These are phyloP conservation scores for Xerocomus spinulosus DNA, from an alignment of 768 basidiomycete species.

Conservation along the genomic window DNA sequence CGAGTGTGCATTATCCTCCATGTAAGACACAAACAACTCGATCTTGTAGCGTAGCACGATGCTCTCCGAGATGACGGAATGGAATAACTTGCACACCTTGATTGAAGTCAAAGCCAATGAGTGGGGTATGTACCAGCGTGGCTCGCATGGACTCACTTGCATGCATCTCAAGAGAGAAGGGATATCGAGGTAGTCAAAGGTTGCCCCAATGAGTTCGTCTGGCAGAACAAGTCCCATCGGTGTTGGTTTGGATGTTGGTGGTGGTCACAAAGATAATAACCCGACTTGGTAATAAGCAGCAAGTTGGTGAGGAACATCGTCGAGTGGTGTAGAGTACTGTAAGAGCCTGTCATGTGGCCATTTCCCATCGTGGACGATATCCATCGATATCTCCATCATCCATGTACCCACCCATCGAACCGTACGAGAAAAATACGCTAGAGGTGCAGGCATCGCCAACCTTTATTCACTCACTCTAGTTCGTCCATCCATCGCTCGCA, in stretches of 20 bases:
- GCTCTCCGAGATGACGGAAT: slow-evolving; percentile 23
- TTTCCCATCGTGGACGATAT: slow-evolving; percentile 11
- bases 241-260: background rate
- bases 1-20: slow-evolving; percentile 21
- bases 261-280: too few relatives aligned
- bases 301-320: too few relatives aligned
- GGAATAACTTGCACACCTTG: slow-evolving; percentile 32
- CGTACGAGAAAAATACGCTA: slow-evolving; percentile 59
- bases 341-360: too few relatives aligned
- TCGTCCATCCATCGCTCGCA: slow-evolving; percentile 20
- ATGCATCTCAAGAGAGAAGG: slow-evolving; percentile 25
- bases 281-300: too few relatives aligned
- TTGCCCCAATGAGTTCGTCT: slow-evolving; percentile 25
- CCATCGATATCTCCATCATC: slow-evolving; percentile 17
- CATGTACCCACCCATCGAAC: slow-evolving; percentile 69
- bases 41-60: slow-evolving; percentile 28
- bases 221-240: slow-evolving; percentile 24
- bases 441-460: slow-evolving; percentile 54
- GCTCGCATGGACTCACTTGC: slow-evolving; percentile 16
- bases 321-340: too few relatives aligned
- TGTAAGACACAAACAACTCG: slow-evolving; percentile 27
- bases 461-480: slow-evolving; percentile 70
- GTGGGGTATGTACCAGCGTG: background rate
- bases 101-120: background rate
- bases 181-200: slow-evolving; percentile 28